Conservation (phyloP, 1,284 basidiomycete genomes). For the Anthracocystis panici-leucophaei region DNA sequence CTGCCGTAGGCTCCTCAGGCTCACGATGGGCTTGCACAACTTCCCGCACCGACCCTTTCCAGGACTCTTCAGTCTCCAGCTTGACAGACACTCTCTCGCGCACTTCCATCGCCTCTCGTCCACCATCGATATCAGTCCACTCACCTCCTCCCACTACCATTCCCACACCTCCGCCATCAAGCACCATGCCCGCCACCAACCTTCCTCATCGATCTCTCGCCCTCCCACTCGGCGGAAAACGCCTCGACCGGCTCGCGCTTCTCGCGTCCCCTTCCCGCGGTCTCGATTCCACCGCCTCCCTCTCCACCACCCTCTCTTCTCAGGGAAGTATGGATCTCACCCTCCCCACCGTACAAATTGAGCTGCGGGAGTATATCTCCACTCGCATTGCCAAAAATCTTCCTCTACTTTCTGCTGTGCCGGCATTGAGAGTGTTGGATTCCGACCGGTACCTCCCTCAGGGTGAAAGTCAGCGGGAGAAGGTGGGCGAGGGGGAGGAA, state of each 20-base stretch:
- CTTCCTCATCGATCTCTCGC: slow-evolving; percentile 4
- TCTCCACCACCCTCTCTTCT: slow-evolving; percentile 23
- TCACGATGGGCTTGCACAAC: slow-evolving; percentile 20
- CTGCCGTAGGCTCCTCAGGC: slow-evolving; percentile 5
- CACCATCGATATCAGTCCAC: slow-evolving; percentile 1
- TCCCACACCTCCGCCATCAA: background rate
- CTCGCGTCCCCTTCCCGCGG: slow-evolving; percentile 51
- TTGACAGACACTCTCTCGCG: slow-evolving; percentile 1
- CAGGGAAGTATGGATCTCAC: slow-evolving; percentile 47
- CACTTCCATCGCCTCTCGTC: background rate
- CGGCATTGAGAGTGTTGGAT: slow-evolving; percentile 9
- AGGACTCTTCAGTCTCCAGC: background rate
- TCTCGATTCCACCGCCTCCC: slow-evolving; percentile 23
- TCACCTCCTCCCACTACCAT: background rate
- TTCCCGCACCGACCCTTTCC: background rate
- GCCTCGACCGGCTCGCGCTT: slow-evolving; percentile 40
- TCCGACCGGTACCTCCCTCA: slow-evolving; percentile 5
- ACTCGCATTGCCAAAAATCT: slow-evolving; percentile 15
- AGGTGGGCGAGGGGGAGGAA: slow-evolving; percentile 15
- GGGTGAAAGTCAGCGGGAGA: too few relatives aligned
- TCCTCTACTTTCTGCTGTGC: background rate
- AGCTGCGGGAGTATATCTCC: slow-evolving; percentile 44
- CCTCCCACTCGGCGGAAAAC: slow-evolving; percentile 39
- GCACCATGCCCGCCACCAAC: background rate
- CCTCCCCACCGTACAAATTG: slow-evolving; percentile 11